Base-by-base conservation (phyloP, 495 filamentous ascomycete genomes). In the Emericellopsis terricola region DNA sequence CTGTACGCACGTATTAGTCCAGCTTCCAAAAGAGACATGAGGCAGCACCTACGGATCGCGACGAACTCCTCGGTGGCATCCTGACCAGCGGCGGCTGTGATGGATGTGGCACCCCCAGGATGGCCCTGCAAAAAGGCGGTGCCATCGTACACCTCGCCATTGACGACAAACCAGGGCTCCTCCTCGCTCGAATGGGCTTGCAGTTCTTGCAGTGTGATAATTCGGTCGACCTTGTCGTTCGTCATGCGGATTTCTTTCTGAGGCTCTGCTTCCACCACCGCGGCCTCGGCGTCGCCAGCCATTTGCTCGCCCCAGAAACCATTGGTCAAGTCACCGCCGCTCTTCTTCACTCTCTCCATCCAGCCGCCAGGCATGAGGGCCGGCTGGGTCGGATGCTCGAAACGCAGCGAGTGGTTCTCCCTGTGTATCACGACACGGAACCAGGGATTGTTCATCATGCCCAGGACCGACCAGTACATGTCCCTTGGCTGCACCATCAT, bases 371-470 rank as follows among this genome's bases (percentile, higher is more conserved):
- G 65, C 36, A 73, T 72, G 19, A 83, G 47, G 0, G 74, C 76
- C 9, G 87, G 85, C 43, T 85, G 78, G 1, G 81, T 92, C 1
- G 87, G 87, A 44, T 96, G 87, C 41, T 94, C 86, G 38, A 96
- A 94, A 6, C 71, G 66, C 28, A 96, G 51, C 15, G 41, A 48
- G 21, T 72, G 62, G 0, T 59, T 66, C 41, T 92, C 80, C 38
- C 76, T 75, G 28, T 68, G 72, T 38, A 96, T 81, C 4, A 73
- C 67, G 4, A 96, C 65, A 11, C 87, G 64, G 51, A 76, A 96
- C 87, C 87, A 96, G 5, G 85, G 78, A 46, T 93, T 94, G 50
- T 96, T 93, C 87, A 96, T 96, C 87, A 96, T 96, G 0, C 87
- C 87, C 28, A 94, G 57, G 13, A 94, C 86, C 37, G 71, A 81